phyloP scores from a whole-genome alignment of 140 eudicot species.

The Artemisia princeps region DNA sequence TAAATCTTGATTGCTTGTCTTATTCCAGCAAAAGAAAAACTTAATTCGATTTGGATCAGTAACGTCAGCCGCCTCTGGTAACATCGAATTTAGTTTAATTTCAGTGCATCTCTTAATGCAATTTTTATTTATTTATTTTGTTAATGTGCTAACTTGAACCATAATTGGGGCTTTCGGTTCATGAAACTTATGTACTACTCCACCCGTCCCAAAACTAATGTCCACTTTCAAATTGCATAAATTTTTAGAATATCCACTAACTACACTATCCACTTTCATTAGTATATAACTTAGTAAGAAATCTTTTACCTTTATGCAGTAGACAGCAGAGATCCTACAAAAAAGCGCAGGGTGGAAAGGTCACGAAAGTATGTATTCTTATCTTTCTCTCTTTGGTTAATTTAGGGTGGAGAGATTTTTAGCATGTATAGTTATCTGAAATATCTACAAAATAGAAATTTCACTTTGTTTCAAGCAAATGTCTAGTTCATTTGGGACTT shows the following conservation, averaged over 20 bases:
- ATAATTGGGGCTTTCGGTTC: conserved; percentile 11
- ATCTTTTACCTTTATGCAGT: conserved; percentile 30
- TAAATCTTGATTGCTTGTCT: conserved; percentile 22
- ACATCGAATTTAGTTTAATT: conserved; percentile 14
- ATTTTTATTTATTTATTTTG: background rate
- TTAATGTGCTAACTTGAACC: background rate
- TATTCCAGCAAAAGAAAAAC: conserved; percentile 41
- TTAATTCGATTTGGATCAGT: conserved; percentile 61
- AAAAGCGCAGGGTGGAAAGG: conserved; percentile 77
- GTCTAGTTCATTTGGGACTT: conserved; percentile 6
- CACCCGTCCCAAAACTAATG: no score
- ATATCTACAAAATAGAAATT: background rate
- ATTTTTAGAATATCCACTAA: no score
- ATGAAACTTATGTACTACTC: background rate
- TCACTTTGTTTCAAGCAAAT: background rate
- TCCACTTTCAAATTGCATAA: no score
- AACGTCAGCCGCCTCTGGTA: conserved; percentile 65
- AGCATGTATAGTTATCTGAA: background rate
- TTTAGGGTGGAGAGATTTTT: conserved; percentile 3
- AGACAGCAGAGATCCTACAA: conserved; percentile 71
- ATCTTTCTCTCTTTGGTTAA: conserved; percentile 10
- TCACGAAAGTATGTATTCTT: conserved; percentile 45
- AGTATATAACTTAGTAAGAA: background rate
- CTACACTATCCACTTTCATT: background rate
- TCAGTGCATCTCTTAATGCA: background rate